A percentile compares a stretch with the other conserved stretches of the same genome.
Evolutionary conservation across 495 filamentous ascomycete genomes (phyloP).

Genomic region (Penicillium simplicissimum): DNA sequence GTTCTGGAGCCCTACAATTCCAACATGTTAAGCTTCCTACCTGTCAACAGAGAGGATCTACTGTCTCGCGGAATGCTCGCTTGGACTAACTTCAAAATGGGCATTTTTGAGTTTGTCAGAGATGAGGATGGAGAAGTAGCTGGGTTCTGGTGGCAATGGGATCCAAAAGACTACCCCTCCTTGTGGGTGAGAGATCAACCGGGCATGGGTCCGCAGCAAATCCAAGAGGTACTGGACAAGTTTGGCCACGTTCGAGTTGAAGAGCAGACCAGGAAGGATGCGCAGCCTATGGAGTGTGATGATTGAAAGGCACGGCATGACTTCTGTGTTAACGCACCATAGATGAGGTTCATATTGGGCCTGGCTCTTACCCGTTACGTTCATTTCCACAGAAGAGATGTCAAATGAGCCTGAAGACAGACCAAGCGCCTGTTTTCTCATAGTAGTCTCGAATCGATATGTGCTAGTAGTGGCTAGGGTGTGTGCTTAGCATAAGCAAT

Average conservation of each 20-base stretch:
- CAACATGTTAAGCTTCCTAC: constrained; percentile 2
- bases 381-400: no score
- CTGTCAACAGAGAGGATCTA: neutral
- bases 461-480: no score
- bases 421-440: no score
- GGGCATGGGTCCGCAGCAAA: neutral
- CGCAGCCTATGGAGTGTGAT: neutral
- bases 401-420: no score
- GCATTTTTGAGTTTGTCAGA: constrained; percentile 15
- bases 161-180: neutral
- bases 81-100: constrained; percentile 14
- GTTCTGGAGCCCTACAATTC: neutral
- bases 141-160: constrained; percentile 20
- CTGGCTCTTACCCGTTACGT: no score
- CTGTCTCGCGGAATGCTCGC: constrained; percentile 9
- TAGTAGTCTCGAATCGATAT: no score
- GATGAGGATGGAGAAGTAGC: constrained; percentile 6
- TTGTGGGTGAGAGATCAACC: neutral
- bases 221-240: neutral
- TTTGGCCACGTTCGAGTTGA: neutral
- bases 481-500: no score
- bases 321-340: neutral
- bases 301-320: neutral
- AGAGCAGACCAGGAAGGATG: neutral
- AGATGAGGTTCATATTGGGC: no score